Evolutionary conservation across 1,284 basidiomycete species (phyloP).

Genomic region (Ceratobasidium sp.): DNA sequence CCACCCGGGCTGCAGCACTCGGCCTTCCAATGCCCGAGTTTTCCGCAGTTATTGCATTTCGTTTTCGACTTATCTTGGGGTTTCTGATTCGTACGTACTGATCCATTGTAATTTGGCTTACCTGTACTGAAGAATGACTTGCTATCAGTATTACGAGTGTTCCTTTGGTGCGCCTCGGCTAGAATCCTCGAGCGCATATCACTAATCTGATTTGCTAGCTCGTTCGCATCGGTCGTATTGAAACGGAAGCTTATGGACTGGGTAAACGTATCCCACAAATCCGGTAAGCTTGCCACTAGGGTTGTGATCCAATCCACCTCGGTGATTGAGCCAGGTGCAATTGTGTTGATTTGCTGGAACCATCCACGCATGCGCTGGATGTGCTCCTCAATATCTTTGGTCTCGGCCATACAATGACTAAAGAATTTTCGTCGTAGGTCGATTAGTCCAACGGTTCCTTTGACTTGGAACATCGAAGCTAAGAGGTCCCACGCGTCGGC

Average conservation of each 20-base stretch:
- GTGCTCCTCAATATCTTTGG: slow-evolving; percentile 16
- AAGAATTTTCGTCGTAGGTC: slow-evolving; percentile 24
- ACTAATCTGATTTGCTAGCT: slow-evolving; percentile 20
- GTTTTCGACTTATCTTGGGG: background rate
- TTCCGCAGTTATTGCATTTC: slow-evolving; percentile 9
- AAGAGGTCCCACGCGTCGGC: slow-evolving; percentile 14
- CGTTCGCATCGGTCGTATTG: background rate
- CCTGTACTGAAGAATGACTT: background rate
- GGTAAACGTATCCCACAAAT: slow-evolving; percentile 32
- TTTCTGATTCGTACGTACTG: background rate
- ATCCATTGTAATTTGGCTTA: background rate
- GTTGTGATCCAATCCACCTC: slow-evolving; percentile 16
- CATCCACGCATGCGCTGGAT: slow-evolving; percentile 24
- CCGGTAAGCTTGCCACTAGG: slow-evolving; percentile 14
- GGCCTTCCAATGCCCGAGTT: slow-evolving; percentile 11
- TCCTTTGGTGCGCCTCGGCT: slow-evolving; percentile 2
- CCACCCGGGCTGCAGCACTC: background rate
- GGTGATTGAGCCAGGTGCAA: background rate
- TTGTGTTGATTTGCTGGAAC: slow-evolving; percentile 6
- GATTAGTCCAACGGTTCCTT: slow-evolving; percentile 15
- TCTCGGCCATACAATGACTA: slow-evolving; percentile 17
- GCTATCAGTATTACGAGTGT: background rate
- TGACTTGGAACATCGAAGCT: slow-evolving; percentile 17
- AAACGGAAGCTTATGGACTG: slow-evolving; percentile 18
- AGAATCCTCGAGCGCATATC: background rate